Conservation (phyloP, 257 asterid genomes). For the Jacaranda copaia region DNA sequence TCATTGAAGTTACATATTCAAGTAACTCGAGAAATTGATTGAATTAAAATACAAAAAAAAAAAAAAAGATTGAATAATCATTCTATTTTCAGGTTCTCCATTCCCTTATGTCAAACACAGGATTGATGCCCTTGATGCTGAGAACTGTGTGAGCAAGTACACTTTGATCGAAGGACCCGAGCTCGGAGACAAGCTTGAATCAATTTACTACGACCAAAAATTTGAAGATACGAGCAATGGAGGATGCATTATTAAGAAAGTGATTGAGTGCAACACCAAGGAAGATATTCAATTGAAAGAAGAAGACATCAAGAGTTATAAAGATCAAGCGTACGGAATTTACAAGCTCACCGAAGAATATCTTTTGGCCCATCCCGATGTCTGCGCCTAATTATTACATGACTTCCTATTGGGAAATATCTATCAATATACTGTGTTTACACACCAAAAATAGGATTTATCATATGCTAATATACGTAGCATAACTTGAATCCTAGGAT, state of each 20-base stretch:
- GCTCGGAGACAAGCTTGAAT: constrained; percentile 34
- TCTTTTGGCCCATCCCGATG: neutral
- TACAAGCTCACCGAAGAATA: neutral
- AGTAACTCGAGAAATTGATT: too few relatives aligned
- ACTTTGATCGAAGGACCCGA: constrained; percentile 22
- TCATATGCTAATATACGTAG: too few relatives aligned
- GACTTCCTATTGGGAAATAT: too few relatives aligned
- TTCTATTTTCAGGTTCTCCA: neutral
- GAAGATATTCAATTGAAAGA: neutral
- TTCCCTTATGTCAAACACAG: neutral
- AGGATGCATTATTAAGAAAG: constrained; percentile 6
- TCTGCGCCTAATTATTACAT: neutral
- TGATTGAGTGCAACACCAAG: constrained; percentile 5
- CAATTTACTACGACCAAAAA: constrained; percentile 19
- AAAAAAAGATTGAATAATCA: too few relatives aligned
- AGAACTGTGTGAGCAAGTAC: neutral
- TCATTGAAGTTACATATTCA: too few relatives aligned
- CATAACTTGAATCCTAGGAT: too few relatives aligned
- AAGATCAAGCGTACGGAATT: neutral
- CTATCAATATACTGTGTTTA: too few relatives aligned
- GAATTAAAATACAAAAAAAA: too few relatives aligned
- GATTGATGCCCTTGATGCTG: neutral
- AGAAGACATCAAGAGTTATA: constrained; percentile 17
- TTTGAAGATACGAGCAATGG: neutral
- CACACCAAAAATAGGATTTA: too few relatives aligned